A percentile compares a stretch with the other conserved stretches of the same genome.
These are phyloP conservation scores for Neophaeococcomyces aloes DNA, from an alignment of 2,329 filamentous ascomycete species.

Conservation along the genomic window DNA sequence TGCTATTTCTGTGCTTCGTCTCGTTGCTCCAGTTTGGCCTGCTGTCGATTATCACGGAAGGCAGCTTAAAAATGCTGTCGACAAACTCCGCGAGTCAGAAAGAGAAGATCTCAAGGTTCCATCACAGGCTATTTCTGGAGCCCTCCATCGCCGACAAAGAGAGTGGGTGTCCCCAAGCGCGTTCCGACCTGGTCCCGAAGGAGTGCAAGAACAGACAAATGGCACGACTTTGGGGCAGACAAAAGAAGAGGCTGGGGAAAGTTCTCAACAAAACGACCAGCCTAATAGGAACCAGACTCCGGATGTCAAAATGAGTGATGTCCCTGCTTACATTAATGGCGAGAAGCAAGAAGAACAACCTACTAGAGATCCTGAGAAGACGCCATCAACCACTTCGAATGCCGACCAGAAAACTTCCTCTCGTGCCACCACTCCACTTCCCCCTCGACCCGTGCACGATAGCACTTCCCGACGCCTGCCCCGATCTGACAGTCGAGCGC, in stretches of 20 bases:
- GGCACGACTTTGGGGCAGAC: conserved; percentile 5
- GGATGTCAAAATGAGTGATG: conserved; percentile 19
- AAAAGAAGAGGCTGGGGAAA: conserved; percentile 21
- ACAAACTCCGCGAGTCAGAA: conserved; percentile 34
- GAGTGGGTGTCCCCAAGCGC: conserved; percentile 39
- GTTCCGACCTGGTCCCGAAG: conserved; percentile 27
- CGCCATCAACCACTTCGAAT: conserved; percentile 5
- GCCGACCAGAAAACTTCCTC: conserved; percentile 3
- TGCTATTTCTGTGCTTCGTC: conserved; percentile 78
- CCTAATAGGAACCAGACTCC: conserved; percentile 39
- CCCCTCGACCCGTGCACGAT: background rate
- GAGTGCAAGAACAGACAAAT: conserved; percentile 11
- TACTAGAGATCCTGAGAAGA: conserved; percentile 10
- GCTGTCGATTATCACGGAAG: conserved; percentile 77
- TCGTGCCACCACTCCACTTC: conserved; percentile 3
- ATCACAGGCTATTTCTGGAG: conserved; percentile 39
- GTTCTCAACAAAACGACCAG: conserved; percentile 25
- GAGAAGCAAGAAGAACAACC: conserved; percentile 6
- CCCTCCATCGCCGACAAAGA: conserved; percentile 39
- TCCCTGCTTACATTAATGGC: conserved; percentile 5
- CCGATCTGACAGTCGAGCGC: conserved; percentile 10
- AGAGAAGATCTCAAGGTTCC: conserved; percentile 41
- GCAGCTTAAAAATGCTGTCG: conserved; percentile 34
- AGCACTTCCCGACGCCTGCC: conserved; percentile 10
- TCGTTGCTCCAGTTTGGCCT: conserved; percentile 71